Percentiles rank a stretch among this genome's conserved stretches.
phyloP scores from a whole-genome alignment of 2,329 filamentous ascomycete genomes.

The Aspergillus jensenii region DNA sequence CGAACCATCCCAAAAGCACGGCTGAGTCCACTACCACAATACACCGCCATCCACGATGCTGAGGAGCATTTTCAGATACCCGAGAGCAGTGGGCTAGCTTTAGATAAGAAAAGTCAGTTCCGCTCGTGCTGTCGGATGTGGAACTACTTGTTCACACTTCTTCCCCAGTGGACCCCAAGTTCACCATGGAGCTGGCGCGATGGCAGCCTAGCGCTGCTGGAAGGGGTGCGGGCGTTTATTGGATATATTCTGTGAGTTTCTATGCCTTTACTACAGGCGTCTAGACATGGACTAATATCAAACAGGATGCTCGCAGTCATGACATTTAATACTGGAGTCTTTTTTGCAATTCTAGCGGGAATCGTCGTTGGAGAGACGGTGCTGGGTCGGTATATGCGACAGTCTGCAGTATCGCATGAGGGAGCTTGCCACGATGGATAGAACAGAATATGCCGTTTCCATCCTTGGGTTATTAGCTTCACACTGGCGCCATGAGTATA shows the following conservation, averaged over 20 bases:
- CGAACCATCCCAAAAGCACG: slow-evolving; percentile 1
- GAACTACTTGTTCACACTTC: background rate
- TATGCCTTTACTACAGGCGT: background rate
- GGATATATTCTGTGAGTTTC: slow-evolving; percentile 12
- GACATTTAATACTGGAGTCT: slow-evolving; percentile 15
- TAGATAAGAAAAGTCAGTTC: no score
- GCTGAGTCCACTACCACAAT: slow-evolving; percentile 7
- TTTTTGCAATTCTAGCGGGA: slow-evolving; percentile 12
- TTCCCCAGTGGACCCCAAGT: background rate
- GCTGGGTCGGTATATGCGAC: slow-evolving; percentile 10
- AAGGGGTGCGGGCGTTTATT: slow-evolving; percentile 8
- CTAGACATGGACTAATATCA: no score
- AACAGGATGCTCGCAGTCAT: slow-evolving; percentile 18
- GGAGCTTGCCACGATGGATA: slow-evolving; percentile 12
- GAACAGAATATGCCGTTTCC: background rate
- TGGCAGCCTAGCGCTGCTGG: slow-evolving; percentile 6
- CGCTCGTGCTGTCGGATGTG: background rate
- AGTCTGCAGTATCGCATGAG: slow-evolving; percentile 8
- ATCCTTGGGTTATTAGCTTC: no score
- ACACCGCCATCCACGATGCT: background rate
- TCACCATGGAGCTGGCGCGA: background rate
- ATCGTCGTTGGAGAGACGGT: slow-evolving; percentile 11
- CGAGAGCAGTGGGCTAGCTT: no score
- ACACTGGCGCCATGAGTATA: no score
- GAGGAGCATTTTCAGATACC: background rate